Percentiles rank a stretch among this genome's conserved stretches.
Evolutionary conservation across 148 eudicot genomes (phyloP).

Genomic region (Pharnaceum exiguum): DNA sequence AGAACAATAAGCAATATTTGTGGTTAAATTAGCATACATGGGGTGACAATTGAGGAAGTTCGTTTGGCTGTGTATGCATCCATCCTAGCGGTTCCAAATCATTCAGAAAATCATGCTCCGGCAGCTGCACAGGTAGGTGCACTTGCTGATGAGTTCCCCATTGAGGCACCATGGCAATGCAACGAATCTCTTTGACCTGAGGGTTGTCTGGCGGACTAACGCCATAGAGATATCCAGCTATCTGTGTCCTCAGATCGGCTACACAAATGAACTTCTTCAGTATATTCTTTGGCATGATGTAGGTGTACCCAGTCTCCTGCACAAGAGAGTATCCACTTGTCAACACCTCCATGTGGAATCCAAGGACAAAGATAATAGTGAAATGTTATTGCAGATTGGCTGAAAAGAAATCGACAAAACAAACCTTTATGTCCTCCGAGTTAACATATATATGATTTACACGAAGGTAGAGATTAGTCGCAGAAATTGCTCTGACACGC

Average conservation of each 20-base stretch:
- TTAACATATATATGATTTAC: conserved; percentile 97
- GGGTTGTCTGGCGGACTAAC: conserved; percentile 98
- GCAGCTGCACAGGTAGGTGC: conserved; percentile 83
- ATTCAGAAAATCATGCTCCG: conserved; percentile 87
- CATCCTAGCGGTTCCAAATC: conserved; percentile 99
- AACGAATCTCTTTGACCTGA: conserved; percentile 95
- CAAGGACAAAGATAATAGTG: not conserved
- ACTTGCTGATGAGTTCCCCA: conserved; percentile 98
- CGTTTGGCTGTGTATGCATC: conserved; percentile 99
- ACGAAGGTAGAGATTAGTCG: conserved; percentile 95
- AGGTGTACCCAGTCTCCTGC: conserved; percentile 98
- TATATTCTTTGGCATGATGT: conserved; percentile 97
- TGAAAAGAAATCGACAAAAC: not conserved
- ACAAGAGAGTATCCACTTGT: not conserved
- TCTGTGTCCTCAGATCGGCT: conserved; percentile 94
- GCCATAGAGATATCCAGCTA: conserved; percentile 94
- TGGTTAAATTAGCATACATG: conserved; percentile 44
- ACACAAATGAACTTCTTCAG: conserved; percentile 97
- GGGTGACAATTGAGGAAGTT: conserved; percentile 95
- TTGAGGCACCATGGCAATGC: conserved; percentile 95
- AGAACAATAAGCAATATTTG: not conserved
- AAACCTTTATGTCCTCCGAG: conserved; percentile 98
- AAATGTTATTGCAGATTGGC: not conserved
- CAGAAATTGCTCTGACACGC: conserved; percentile 99
- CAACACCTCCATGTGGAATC: not conserved